These are phyloP conservation scores for Wickerhamiella pararugosa DNA, from an alignment of 1,139 yeast genomes.

Conservation along the genomic window DNA sequence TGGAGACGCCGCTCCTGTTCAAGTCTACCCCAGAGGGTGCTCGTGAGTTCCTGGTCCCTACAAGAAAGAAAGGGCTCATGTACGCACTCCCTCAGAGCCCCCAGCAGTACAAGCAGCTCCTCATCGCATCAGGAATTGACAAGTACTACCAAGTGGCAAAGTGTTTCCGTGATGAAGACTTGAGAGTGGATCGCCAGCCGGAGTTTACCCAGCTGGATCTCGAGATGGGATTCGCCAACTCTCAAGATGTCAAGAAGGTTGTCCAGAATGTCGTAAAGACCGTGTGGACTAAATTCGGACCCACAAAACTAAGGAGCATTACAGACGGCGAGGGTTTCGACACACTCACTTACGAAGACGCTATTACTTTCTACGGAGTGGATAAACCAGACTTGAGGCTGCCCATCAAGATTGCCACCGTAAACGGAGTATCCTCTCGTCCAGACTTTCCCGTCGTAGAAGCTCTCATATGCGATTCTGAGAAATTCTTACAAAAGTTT, in stretches of 20 bases:
- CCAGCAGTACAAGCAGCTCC: conserved; percentile 85
- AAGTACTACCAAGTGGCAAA: conserved; percentile 81
- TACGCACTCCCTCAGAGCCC: conserved; percentile 96
- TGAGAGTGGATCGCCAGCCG: conserved; percentile 90
- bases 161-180: conserved; percentile 92
- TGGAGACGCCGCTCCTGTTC: conserved; percentile 86
- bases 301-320: conserved; percentile 5
- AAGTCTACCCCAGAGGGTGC: conserved; percentile 99
- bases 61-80: conserved; percentile 44
- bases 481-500: not conserved
- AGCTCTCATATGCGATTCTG: conserved; percentile 34
- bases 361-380: conserved; percentile 63
- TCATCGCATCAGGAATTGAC: conserved; percentile 87
- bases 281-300: conserved; percentile 34
- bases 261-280: conserved; percentile 42
- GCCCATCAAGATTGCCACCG: conserved; percentile 34
- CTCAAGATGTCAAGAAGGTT: conserved; percentile 48
- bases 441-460: conserved; percentile 51
- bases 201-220: conserved; percentile 92
- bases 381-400: conserved; percentile 84
- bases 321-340: not conserved
- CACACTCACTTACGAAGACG: conserved; percentile 44
- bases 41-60: conserved; percentile 85
- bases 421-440: conserved; percentile 29
- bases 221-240: conserved; percentile 76